Percentiles rank a stretch among this genome's conserved stretches.
Conservation (phyloP, 495 filamentous ascomycete genomes). For the Chaetomidium leptoderma region DNA sequence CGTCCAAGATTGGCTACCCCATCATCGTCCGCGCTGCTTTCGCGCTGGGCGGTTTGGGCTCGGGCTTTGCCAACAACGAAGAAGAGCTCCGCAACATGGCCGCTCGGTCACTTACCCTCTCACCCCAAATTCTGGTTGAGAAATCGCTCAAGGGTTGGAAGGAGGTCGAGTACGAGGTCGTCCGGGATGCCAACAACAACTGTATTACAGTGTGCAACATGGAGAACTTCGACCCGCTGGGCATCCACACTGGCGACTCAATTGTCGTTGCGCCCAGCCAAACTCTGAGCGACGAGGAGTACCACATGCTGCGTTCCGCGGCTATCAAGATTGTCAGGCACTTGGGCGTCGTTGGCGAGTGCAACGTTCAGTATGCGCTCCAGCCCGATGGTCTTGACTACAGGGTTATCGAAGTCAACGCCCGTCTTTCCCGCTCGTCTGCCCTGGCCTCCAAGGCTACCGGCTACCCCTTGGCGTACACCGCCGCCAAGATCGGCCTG, state of each 20-base stretch:
- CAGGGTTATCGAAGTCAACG: slow-evolving; percentile 98
- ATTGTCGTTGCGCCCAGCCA: slow-evolving; percentile 98
- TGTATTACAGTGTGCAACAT: slow-evolving; percentile 99
- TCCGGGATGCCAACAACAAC: slow-evolving; percentile 93
- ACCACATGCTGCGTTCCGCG: slow-evolving; percentile 97
- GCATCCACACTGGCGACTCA: slow-evolving; percentile 97
- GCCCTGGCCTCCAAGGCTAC: slow-evolving; percentile 95
- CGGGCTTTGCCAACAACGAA: slow-evolving; percentile 91
- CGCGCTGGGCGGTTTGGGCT: slow-evolving; percentile 90
- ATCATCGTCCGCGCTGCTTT: slow-evolving; percentile 97
- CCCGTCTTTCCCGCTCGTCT: slow-evolving; percentile 89
- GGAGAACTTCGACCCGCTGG: slow-evolving; percentile 99
- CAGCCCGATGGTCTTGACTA: slow-evolving; percentile 96
- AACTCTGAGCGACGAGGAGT: slow-evolving; percentile 92
- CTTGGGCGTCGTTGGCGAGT: slow-evolving; percentile 94
- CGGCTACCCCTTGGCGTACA: slow-evolving; percentile 93
- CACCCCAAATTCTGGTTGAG: slow-evolving; percentile 94
- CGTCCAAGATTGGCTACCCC: slow-evolving; percentile 83
- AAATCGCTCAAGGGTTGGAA: slow-evolving; percentile 99
- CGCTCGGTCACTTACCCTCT: slow-evolving; percentile 87
- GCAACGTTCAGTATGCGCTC: slow-evolving; percentile 97
- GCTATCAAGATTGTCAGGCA: slow-evolving; percentile 99
- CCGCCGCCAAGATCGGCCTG: slow-evolving; percentile 93
- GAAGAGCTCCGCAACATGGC: slow-evolving; percentile 91
- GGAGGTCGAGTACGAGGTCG: slow-evolving; percentile 98